Conservation (phyloP, 2,329 filamentous ascomycete genomes). For the Proliferodiscus dingleyae region DNA sequence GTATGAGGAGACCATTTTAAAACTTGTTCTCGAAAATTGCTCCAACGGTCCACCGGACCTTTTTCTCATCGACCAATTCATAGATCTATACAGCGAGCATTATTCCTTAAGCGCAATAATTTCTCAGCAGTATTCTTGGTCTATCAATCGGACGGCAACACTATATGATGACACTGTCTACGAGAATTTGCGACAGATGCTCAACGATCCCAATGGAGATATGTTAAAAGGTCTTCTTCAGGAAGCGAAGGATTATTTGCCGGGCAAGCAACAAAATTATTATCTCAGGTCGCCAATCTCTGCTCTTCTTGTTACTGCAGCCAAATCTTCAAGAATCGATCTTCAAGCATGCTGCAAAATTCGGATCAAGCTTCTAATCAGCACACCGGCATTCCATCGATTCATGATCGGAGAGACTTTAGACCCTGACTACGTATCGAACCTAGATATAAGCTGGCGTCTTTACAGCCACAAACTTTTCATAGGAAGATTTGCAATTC, state of each 20-base stretch:
- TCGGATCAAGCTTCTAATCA: neutral
- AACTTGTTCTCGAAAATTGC: neutral
- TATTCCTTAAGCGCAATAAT: neutral
- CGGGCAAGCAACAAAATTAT: neutral
- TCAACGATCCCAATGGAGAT: neutral
- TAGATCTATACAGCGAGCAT: neutral
- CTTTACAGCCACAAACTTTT: neutral
- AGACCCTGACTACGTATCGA: neutral
- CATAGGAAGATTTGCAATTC: neutral
- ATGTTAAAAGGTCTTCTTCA: neutral
- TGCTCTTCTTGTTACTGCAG: neutral
- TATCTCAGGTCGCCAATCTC: neutral
- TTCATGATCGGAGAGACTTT: neutral
- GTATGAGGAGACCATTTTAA: neutral
- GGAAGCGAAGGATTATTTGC: neutral
- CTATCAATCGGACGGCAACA: neutral
- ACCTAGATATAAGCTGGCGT: neutral
- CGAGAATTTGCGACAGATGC: neutral
- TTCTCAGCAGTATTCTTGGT: neutral
- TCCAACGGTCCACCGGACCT: neutral
- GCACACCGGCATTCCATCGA: neutral
- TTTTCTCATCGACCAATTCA: too few species aligned
- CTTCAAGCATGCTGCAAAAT: neutral
- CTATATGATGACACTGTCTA: neutral
- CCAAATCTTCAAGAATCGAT: neutral